These are phyloP conservation scores for Solanum pinnatisectum DNA, from an alignment of 257 asterid species.

Conservation along the genomic window DNA sequence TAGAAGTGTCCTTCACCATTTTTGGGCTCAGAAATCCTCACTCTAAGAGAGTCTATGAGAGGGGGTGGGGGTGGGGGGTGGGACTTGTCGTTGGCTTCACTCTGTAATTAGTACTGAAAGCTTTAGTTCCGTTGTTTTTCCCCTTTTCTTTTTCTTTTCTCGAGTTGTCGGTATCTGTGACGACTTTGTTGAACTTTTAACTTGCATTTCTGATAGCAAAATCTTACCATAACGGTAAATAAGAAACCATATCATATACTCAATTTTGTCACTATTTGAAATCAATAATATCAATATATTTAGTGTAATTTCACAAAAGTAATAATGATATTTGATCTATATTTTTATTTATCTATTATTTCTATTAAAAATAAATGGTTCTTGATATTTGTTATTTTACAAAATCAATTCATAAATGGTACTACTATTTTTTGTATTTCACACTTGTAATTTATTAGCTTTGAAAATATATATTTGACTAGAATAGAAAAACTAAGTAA, in stretches of 20 bases:
- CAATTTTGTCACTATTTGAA: slow-evolving; percentile 15
- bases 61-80: not conserved
- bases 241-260: slow-evolving; percentile 12
- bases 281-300: too few species aligned
- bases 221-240: slow-evolving; percentile 14
- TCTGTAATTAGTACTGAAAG: slow-evolving; percentile 19
- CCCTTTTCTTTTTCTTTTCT: not conserved
- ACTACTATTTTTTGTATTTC: too few species aligned
- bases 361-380: too few species aligned
- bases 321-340: too few species aligned
- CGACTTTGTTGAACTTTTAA: slow-evolving; percentile 5
- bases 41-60: not conserved
- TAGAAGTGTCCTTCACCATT: not conserved
- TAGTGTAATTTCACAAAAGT: too few species aligned
- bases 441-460: too few species aligned
- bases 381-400: too few species aligned
- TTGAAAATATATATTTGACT: too few species aligned
- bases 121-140: not conserved
- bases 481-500: too few species aligned
- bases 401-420: too few species aligned
- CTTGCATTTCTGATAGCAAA: slow-evolving; percentile 44
- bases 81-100: slow-evolving; percentile 16
- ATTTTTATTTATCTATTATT: too few species aligned
- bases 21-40: not conserved
- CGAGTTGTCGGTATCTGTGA: slow-evolving; percentile 12